Evolutionary conservation across 306 rosid species (phyloP), one percentile per base, ranked within the genome.

Genomic region (Luffa acutangula): DNA sequence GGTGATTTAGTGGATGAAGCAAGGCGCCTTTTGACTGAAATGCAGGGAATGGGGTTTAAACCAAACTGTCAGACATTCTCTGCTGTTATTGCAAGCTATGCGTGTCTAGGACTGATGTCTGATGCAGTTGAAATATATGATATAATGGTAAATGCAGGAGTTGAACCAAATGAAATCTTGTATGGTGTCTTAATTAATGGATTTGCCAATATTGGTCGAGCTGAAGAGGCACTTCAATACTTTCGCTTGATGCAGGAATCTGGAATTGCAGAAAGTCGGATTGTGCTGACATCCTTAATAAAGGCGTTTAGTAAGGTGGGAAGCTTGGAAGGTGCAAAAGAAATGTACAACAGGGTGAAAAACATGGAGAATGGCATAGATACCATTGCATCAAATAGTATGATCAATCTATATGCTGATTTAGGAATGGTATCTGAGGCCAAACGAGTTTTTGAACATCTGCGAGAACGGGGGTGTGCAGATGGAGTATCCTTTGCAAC

Each of bases 131-230:
- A 56, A 62, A 78, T 91, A 75, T 88, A 76, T 85, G 75, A 85
- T 62, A 90, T 91, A 78, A 91, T 95, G 93, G 59, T 84, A 33
- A 80, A 45, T n/a, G 86, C 82, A 10, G 90, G 90, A 67, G 87
- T 86, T 31, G 83, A 88, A 82, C 93, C 97, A 17, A 91, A 93
- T 80, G 94, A 89, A 85, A 76, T 90, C 70, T 91, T 95, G 42
- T 95, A 85, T 83, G 99, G 99, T 31, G 85, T 95, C 83, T 81
- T 95, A 60, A 87, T 95, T 77, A 87, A 95, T 77, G 99, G 97
- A 62, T 95, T 88, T 88, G 96, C 92, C n/a, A 97, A 95, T 81
- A 69, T 79, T 78, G 94, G 97, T 73, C 89, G 73, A 75, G 89
- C 86, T 70, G 94, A 90, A 52, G 96, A 89, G 82, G 94, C 97